phyloP scores from a whole-genome alignment of 768 basidiomycete species.

The Pholiota microspora region DNA sequence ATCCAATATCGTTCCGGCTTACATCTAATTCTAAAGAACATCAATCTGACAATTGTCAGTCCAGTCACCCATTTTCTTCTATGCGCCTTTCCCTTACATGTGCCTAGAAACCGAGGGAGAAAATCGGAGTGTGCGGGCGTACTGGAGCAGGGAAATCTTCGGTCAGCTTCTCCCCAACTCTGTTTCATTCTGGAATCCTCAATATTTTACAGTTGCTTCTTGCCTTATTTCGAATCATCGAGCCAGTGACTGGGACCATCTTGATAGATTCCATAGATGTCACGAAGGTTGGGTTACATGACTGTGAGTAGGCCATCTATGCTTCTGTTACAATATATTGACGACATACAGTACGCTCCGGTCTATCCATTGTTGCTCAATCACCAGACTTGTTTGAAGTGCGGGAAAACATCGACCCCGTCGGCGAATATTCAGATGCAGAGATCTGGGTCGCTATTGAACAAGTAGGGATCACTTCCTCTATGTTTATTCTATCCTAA shows the following conservation, averaged over 20 bases:
- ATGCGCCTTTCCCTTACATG: too few species aligned
- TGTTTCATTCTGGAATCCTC: too few species aligned
- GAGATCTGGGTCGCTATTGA: too few species aligned
- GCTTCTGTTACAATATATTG: constrained; percentile 42
- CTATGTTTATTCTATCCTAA: too few species aligned
- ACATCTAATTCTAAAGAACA: constrained; percentile 74
- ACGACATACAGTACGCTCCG: too few species aligned
- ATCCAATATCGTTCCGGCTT: constrained; percentile 79
- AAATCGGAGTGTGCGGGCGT: constrained; percentile 79
- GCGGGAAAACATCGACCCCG: constrained; percentile 88
- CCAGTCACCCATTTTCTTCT: too few species aligned
- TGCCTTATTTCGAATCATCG: constrained; percentile 77
- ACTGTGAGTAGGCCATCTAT: constrained; percentile 42
- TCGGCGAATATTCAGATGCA: constrained; percentile 67
- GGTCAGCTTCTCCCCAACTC: too few species aligned
- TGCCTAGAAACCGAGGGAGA: too few species aligned
- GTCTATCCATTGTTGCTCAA: constrained; percentile 90
- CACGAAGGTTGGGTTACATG: constrained; percentile 74
- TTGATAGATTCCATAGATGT: too few species aligned
- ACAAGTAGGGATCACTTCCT: too few species aligned
- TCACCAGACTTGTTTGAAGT: constrained; percentile 72
- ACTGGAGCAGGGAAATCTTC: constrained; percentile 83
- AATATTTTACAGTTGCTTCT: constrained; percentile 74
- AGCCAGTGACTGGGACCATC: too few species aligned
- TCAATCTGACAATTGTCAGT: constrained; percentile 68